Percentiles rank a stretch among this genome's conserved stretches.
These are phyloP conservation scores for Lithohypha guttulata DNA, from an alignment of 2,329 filamentous ascomycete genomes.

Conservation along the genomic window DNA sequence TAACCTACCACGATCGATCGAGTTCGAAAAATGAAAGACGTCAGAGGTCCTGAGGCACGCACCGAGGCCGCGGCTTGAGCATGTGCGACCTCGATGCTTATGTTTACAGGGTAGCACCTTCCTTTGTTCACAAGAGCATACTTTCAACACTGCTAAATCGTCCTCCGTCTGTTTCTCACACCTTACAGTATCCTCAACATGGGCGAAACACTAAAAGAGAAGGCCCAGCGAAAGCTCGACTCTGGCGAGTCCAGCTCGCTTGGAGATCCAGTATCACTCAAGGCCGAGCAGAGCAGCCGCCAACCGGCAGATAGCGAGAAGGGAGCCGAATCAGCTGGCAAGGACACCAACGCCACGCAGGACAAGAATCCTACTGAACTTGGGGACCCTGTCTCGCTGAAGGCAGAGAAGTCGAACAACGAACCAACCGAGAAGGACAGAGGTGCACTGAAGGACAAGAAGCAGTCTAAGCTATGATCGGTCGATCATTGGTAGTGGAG, in stretches of 20 bases:
- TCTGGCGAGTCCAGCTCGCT: constrained; percentile 29
- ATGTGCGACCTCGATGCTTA: too few species aligned
- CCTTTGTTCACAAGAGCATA: too few species aligned
- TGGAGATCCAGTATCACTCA: constrained; percentile 32
- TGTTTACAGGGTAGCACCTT: too few species aligned
- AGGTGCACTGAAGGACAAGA: constrained; percentile 6
- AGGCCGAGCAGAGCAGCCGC: constrained; percentile 29
- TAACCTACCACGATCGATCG: too few species aligned
- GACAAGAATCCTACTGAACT: constrained; percentile 14
- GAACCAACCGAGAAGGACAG: constrained; percentile 14
- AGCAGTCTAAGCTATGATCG: constrained; percentile 5
- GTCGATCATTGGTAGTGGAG: background rate
- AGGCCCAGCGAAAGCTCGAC: constrained; percentile 14
- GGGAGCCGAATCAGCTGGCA: constrained; percentile 9
- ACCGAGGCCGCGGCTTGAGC: too few species aligned
- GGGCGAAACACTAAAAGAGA: constrained; percentile 13
- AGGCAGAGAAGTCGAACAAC: constrained; percentile 15
- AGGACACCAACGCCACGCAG: constrained; percentile 12
- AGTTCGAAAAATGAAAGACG: too few species aligned
- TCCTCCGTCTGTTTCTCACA: too few species aligned
- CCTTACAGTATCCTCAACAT: too few species aligned
- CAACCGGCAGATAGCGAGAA: constrained; percentile 24
- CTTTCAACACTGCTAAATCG: too few species aligned
- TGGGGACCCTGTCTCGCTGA: constrained; percentile 18
- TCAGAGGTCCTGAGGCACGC: too few species aligned